Conservation (phyloP, 1,284 basidiomycete species). For the Singerocomus inundabilis region DNA sequence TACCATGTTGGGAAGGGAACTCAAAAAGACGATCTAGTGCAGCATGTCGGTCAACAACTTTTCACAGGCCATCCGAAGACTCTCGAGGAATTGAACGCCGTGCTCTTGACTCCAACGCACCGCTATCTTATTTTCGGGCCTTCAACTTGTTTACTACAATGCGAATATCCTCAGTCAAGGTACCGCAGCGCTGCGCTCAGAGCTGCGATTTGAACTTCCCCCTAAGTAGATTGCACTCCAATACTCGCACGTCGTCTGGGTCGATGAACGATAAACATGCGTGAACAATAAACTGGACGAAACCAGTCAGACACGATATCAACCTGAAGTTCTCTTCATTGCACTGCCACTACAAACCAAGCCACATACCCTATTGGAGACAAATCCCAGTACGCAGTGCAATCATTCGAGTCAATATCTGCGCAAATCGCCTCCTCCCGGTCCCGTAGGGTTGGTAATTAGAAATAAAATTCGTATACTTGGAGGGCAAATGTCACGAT, state of each 20-base stretch:
- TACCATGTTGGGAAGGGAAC: slow-evolving; percentile 14
- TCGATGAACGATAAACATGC: background rate
- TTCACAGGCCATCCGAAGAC: background rate
- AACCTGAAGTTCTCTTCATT: background rate
- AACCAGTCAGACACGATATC: background rate
- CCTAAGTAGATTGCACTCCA: background rate
- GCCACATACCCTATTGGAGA: too few species aligned
- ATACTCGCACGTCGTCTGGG: background rate
- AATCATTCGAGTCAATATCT: background rate
- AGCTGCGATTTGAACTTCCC: slow-evolving; percentile 5
- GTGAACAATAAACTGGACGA: background rate
- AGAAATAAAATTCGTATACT: background rate
- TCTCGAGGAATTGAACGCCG: background rate
- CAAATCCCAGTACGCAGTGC: slow-evolving; percentile 18
- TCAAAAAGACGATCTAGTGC: slow-evolving; percentile 17
- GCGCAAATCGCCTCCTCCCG: background rate
- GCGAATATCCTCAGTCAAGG: background rate
- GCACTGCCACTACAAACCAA: slow-evolving; percentile 3
- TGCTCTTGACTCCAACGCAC: background rate
- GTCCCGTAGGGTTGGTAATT: background rate
- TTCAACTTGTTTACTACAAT: too few species aligned
- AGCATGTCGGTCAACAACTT: background rate
- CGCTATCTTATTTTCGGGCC: background rate
- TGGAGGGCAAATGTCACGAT: slow-evolving; percentile 1
- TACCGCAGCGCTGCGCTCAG: slow-evolving; percentile 10